These are phyloP conservation scores for Amesomyces nigricolor DNA, from an alignment of 2,329 filamentous ascomycete genomes.

Conservation along the genomic window DNA sequence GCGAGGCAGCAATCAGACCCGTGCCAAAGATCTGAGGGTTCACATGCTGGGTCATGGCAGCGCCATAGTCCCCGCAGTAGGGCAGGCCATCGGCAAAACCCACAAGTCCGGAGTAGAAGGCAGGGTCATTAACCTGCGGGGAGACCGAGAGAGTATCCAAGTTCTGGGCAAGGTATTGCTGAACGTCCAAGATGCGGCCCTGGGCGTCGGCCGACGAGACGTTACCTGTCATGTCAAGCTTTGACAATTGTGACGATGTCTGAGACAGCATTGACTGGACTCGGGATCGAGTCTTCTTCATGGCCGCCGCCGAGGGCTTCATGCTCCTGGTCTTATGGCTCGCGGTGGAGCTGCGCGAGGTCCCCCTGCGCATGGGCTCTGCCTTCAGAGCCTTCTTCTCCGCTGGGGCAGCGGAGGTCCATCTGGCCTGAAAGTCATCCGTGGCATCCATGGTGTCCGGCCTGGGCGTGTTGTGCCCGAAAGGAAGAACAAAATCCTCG, in stretches of 20 bases:
- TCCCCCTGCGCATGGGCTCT: conserved; percentile 42
- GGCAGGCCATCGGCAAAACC: conserved; percentile 40
- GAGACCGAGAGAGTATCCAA: conserved; percentile 42
- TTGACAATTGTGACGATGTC: conserved; percentile 44
- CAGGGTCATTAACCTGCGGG: conserved; percentile 37
- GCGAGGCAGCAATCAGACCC: conserved; percentile 44
- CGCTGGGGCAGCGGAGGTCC: conserved; percentile 38
- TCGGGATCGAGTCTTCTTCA: conserved; percentile 39
- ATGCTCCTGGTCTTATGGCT: conserved; percentile 42
- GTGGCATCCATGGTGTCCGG: conserved; percentile 43
- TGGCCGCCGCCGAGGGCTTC: conserved; percentile 34
- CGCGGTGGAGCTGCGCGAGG: conserved; percentile 40
- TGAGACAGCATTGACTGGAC: conserved; percentile 46
- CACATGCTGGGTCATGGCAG: conserved; percentile 44
- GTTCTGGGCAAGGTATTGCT: conserved; percentile 48
- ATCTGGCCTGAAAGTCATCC: conserved; percentile 45
- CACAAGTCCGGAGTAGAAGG: conserved; percentile 46
- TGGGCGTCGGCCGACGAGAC: conserved; percentile 37
- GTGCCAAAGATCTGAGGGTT: conserved; percentile 53
- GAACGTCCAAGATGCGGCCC: conserved; percentile 42
- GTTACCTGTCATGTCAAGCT: conserved; percentile 50
- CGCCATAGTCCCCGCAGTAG: conserved; percentile 39
- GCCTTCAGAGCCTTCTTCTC: conserved; percentile 34
- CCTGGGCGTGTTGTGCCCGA: conserved; percentile 51
- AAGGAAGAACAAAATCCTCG: conserved; percentile 51